These are phyloP conservation scores for Erythrobasidium yunnanense DNA, from an alignment of 768 basidiomycete species.

Conservation along the genomic window DNA sequence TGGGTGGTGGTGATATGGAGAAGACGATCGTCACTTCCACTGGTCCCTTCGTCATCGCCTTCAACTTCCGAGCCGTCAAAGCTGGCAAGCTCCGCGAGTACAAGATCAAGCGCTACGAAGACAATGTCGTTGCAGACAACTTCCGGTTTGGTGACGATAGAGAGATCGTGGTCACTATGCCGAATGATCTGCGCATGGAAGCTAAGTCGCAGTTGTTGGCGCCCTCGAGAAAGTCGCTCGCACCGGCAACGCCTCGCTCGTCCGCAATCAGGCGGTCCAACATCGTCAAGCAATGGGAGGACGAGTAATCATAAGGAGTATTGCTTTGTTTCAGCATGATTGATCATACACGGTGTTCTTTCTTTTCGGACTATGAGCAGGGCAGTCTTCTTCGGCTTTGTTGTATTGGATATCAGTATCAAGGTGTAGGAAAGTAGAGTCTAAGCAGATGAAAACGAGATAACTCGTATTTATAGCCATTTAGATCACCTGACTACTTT, in stretches of 20 bases:
- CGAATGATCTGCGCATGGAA: slow-evolving; percentile 82
- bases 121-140: slow-evolving; percentile 87
- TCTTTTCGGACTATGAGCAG: too few species aligned
- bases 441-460: too few species aligned
- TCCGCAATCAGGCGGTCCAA: slow-evolving; percentile 9
- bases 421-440: too few species aligned
- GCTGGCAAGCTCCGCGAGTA: slow-evolving; percentile 81
- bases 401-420: too few species aligned
- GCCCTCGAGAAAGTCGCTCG: slow-evolving; percentile 53
- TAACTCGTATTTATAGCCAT: too few species aligned
- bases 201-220: slow-evolving; percentile 85
- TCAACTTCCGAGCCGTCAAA: slow-evolving; percentile 96
- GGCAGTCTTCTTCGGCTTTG: too few species aligned
- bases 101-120: slow-evolving; percentile 85
- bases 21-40: slow-evolving; percentile 92
- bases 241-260: slow-evolving; percentile 27
- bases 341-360: too few species aligned
- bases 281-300: slow-evolving; percentile 25
- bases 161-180: slow-evolving; percentile 88
- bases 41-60: slow-evolving; percentile 51
- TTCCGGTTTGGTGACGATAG: slow-evolving; percentile 97
- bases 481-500: too few species aligned
- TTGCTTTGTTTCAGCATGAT: neutral
- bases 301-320: neutral
- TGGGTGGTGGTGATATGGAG: slow-evolving; percentile 74